A percentile compares a stretch with the other conserved stretches of the same genome.
These are phyloP conservation scores for rapeseed (Brassica napus) DNA, from an alignment of 345 rosid species.

Conservation along the genomic window Da-Ae NC_063451.1:38332001-38332500, in stretches of 20 bases:
- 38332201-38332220: constrained; percentile 57
- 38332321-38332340: constrained; percentile 51
- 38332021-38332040: neutral
- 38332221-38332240: constrained; percentile 66
- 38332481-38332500: constrained; percentile 51
- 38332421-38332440: constrained; percentile 63
- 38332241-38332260: constrained; percentile 60
- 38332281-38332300: constrained; percentile 66
- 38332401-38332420: constrained; percentile 61
- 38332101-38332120: neutral
- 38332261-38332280: constrained; percentile 55
- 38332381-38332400: constrained; percentile 45
- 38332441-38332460: constrained; percentile 74
- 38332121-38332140: neutral
- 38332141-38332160: neutral
- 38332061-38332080: neutral
- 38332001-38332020: neutral
- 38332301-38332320: constrained; percentile 54
- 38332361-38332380: constrained; percentile 66
- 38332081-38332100: neutral
- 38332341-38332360: constrained; percentile 58
- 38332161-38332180: neutral
- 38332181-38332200: constrained; percentile 41
- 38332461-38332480: constrained; percentile 56
- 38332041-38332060: neutral